These are phyloP conservation scores for Biscutella laevigata DNA, from an alignment of 441 rosid species.

Conservation along the genomic window DNA sequence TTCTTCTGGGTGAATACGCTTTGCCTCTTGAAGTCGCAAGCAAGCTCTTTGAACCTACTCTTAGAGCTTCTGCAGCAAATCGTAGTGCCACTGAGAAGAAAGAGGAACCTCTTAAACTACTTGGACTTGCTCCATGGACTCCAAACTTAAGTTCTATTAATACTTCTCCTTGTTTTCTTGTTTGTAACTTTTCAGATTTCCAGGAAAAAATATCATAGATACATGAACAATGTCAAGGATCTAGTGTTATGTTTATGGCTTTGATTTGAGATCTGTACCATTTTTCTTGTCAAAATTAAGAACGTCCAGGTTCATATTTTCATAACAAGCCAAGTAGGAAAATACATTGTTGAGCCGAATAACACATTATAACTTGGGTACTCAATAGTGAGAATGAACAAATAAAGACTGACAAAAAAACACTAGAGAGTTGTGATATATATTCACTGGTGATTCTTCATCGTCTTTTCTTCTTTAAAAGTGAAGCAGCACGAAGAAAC, in stretches of 20 bases:
- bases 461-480: constrained; percentile 54
- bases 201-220: background rate
- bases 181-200: background rate
- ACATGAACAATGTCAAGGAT: background rate
- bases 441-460: constrained; percentile 27
- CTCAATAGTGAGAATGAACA: background rate
- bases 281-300: too few relatives aligned
- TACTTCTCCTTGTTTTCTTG: background rate
- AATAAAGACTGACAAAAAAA: too few relatives aligned
- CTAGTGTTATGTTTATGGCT: background rate
- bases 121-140: constrained; percentile 40
- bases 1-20: constrained; percentile 72
- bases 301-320: too few relatives aligned
- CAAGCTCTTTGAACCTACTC: constrained; percentile 79
- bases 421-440: too few relatives aligned
- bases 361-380: background rate
- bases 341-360: too few relatives aligned
- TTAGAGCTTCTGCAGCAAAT: constrained; percentile 63
- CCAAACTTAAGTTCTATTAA: background rate
- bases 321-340: too few relatives aligned
- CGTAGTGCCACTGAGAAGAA: constrained; percentile 33
- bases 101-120: constrained; percentile 51
- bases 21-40: constrained; percentile 79
- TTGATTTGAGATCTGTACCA: too few relatives aligned
- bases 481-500: constrained; percentile 79